phyloP scores from a whole-genome alignment of 2,329 filamentous ascomycete genomes.

The Ophiocordyceps camponoti-floridani region DNA sequence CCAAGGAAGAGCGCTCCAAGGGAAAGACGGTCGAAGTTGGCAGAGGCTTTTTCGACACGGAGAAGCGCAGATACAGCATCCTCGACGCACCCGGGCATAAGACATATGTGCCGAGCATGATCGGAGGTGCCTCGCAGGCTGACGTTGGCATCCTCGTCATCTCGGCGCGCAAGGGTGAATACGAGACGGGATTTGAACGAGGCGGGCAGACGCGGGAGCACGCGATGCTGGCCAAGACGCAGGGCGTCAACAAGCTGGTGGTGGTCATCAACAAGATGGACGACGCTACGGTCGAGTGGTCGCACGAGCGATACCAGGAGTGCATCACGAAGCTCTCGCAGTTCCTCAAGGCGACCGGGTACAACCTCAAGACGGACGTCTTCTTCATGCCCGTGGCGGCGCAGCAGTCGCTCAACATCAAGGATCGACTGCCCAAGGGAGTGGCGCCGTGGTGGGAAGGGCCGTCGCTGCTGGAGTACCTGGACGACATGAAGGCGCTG shows the following conservation, averaged over 20 bases:
- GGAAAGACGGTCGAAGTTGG: conserved; percentile 98
- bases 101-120: conserved; percentile 96
- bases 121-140: conserved; percentile 82
- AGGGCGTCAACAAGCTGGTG: conserved; percentile 91
- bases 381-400: conserved; percentile 94
- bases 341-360: conserved; percentile 84
- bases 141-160: conserved; percentile 94
- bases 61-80: conserved; percentile 91
- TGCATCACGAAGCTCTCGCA: conserved; percentile 74
- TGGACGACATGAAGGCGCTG: conserved; percentile 82
- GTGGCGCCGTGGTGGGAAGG: conserved; percentile 71
- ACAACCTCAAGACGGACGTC: conserved; percentile 85
- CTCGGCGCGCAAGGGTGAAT: conserved; percentile 91
- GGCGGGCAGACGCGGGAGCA: conserved; percentile 96
- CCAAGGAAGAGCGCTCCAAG: conserved; percentile 88
- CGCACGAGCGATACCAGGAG: conserved; percentile 78
- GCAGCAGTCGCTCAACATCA: conserved; percentile 72
- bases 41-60: conserved; percentile 88
- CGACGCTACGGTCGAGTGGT: conserved; percentile 91
- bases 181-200: conserved; percentile 94
- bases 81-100: conserved; percentile 95
- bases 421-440: conserved; percentile 64
- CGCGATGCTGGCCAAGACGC: conserved; percentile 93
- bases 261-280: conserved; percentile 99
- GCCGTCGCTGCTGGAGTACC: conserved; percentile 81